phyloP scores from a whole-genome alignment of 257 asterid species.

The Anisodus acutangulus region DNA sequence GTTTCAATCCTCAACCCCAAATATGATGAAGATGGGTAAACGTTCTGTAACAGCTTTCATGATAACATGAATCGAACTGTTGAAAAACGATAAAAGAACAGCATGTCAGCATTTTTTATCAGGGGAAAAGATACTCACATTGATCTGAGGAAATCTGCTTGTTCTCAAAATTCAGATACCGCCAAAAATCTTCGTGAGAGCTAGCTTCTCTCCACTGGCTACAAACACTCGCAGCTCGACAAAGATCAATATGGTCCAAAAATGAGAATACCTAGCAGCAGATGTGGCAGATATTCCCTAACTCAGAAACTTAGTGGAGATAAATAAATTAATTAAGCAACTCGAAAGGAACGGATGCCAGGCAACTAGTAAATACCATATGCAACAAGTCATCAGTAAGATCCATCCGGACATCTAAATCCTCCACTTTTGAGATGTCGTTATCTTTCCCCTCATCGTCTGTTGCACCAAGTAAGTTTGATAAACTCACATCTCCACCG shows the following conservation, averaged over 20 bases:
- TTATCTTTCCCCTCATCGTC: slow-evolving; percentile 43
- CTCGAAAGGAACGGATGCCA: background rate
- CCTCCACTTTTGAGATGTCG: slow-evolving; percentile 48
- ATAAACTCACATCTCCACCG: slow-evolving; percentile 41
- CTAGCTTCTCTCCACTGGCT: slow-evolving; percentile 96
- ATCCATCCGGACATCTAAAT: slow-evolving; percentile 82
- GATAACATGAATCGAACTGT: background rate
- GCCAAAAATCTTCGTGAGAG: slow-evolving; percentile 99
- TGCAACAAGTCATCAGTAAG: slow-evolving; percentile 96
- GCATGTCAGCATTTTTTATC: slow-evolving; percentile 22
- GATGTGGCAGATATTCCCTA: background rate
- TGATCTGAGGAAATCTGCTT: slow-evolving; percentile 64
- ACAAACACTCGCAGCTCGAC: slow-evolving; percentile 92
- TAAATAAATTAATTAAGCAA: slow-evolving; percentile 1
- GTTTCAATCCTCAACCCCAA: background rate
- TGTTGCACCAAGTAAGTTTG: slow-evolving; percentile 39
- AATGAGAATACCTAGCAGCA: slow-evolving; percentile 77
- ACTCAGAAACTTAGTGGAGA: background rate
- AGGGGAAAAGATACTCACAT: slow-evolving; percentile 59
- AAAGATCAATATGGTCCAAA: slow-evolving; percentile 85
- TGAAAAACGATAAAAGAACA: background rate
- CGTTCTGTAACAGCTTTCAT: background rate
- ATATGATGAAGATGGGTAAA: background rate
- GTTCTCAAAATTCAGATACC: slow-evolving; percentile 83
- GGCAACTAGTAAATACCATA: slow-evolving; percentile 58